These are phyloP conservation scores for Curvularia sp. DNA, from an alignment of 2,329 filamentous ascomycete species.

Conservation along the genomic window DNA sequence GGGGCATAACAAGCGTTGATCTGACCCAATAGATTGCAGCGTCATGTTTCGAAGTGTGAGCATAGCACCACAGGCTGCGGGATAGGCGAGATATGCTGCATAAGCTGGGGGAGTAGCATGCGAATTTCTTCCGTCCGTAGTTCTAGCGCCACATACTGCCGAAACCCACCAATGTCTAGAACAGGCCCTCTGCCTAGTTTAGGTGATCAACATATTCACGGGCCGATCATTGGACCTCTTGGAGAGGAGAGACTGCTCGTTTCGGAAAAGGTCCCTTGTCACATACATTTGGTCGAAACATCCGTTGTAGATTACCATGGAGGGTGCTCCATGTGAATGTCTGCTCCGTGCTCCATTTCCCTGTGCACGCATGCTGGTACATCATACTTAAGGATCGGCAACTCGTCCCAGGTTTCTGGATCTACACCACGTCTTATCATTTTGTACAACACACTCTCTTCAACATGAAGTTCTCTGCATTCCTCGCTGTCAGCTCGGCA, in stretches of 20 bases:
- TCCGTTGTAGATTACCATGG: constrained; percentile 8
- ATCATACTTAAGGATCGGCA: constrained; percentile 23
- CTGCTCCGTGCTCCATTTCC: constrained; percentile 16
- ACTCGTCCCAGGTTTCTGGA: constrained; percentile 8
- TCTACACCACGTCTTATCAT: neutral
- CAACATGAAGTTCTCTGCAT: constrained; percentile 42
- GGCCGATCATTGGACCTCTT: constrained; percentile 4
- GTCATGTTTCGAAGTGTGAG: constrained; percentile 14
- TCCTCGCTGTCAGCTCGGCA: constrained; percentile 37
- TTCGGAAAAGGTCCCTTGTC: constrained; percentile 12
- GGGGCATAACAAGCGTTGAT: constrained; percentile 19
- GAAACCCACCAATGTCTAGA: constrained; percentile 25
- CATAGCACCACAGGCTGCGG: constrained; percentile 3
- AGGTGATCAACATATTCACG: constrained; percentile 6
- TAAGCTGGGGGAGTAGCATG: neutral
- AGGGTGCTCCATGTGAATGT: constrained; percentile 16
- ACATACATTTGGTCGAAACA: constrained; percentile 17
- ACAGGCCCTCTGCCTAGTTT: neutral
- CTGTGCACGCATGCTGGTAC: neutral
- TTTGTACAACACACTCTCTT: neutral
- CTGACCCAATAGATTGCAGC: constrained; percentile 4
- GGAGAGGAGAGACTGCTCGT: constrained; percentile 9
- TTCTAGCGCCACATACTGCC: constrained; percentile 8
- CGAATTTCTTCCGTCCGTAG: constrained; percentile 16
- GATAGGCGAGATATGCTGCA: neutral